Percentiles rank a stretch among this genome's conserved stretches.
Conservation (phyloP, 192 early-diverging fungal species). For the Umbelopsis ramanniana region DNA sequence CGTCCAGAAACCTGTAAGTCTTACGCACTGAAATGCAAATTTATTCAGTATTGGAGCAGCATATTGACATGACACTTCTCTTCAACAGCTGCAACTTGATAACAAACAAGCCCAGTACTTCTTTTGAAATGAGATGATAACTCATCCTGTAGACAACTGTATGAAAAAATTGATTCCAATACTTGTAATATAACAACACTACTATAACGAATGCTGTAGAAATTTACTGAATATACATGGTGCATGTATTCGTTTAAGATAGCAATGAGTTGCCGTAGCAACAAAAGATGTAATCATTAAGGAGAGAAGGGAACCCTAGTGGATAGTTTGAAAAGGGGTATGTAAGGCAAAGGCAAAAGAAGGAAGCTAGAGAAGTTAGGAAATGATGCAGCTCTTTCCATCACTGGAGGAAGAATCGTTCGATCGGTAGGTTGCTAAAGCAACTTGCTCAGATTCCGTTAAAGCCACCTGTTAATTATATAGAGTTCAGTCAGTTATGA, state of each 20-base stretch:
- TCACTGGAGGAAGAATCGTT: not conserved
- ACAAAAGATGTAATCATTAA: too few relatives aligned
- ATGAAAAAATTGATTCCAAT: not conserved
- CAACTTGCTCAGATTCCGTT: slow-evolving; percentile 1
- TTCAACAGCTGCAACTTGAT: slow-evolving; percentile 2
- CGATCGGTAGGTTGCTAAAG: slow-evolving; percentile 2
- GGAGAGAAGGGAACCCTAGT: too few relatives aligned
- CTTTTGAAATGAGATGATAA: not conserved
- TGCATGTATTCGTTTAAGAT: not conserved
- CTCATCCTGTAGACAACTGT: too few relatives aligned
- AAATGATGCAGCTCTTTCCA: slow-evolving; percentile 5
- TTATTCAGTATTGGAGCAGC: too few relatives aligned
- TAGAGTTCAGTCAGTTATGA: too few relatives aligned
- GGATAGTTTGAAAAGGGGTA: too few relatives aligned
- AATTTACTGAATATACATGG: not conserved
- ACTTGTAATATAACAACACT: not conserved
- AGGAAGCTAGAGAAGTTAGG: not conserved
- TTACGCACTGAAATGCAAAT: not conserved
- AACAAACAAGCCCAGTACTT: slow-evolving; percentile 13
- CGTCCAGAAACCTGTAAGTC: slow-evolving; percentile 6
- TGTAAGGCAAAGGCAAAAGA: not conserved
- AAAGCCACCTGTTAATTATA: not conserved
- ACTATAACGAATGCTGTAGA: not conserved
- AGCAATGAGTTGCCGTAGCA: too few relatives aligned
- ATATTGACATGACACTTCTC: not conserved